phyloP scores from a whole-genome alignment of 164 flowering plant species.

The Aristolochia fimbriata region DNA sequence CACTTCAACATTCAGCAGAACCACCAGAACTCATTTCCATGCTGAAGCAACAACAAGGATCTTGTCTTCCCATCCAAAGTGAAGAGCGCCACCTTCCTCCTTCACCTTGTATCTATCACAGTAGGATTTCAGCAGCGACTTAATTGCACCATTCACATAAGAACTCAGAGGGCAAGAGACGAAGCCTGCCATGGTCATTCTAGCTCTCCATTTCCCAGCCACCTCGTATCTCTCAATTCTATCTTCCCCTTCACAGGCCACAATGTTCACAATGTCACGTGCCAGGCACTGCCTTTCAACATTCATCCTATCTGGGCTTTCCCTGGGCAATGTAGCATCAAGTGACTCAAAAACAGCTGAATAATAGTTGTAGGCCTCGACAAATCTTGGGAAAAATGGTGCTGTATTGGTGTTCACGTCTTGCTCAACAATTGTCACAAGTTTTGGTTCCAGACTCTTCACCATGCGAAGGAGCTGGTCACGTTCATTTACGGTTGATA shows the following conservation, averaged over 20 bases:
- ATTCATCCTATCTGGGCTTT: conserved; percentile 79
- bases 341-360: conserved; percentile 84
- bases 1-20: too few relatives aligned
- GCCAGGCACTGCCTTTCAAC: conserved; percentile 92
- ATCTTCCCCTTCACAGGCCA: conserved; percentile 95
- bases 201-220: conserved; percentile 94
- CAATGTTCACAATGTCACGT: conserved; percentile 80
- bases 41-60: conserved; percentile 74
- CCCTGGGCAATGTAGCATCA: conserved; percentile 75
- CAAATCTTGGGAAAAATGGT: conserved; percentile 77
- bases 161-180: conserved; percentile 41
- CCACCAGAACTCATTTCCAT: conserved; percentile 30
- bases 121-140: conserved; percentile 44
- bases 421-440: conserved; percentile 91
- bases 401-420: conserved; percentile 89
- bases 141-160: conserved; percentile 34
- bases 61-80: conserved; percentile 90
- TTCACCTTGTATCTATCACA: conserved; percentile 59
- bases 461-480: conserved; percentile 90
- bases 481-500: conserved; percentile 73
- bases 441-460: conserved; percentile 71
- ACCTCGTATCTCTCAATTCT: conserved; percentile 91
- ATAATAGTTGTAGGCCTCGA: conserved; percentile 84
- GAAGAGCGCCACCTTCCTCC: conserved; percentile 60
- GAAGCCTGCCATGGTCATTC: conserved; percentile 97